Conservation (phyloP, 176 grass and related monocot species). For the Rhynchospora pubera region DNA sequence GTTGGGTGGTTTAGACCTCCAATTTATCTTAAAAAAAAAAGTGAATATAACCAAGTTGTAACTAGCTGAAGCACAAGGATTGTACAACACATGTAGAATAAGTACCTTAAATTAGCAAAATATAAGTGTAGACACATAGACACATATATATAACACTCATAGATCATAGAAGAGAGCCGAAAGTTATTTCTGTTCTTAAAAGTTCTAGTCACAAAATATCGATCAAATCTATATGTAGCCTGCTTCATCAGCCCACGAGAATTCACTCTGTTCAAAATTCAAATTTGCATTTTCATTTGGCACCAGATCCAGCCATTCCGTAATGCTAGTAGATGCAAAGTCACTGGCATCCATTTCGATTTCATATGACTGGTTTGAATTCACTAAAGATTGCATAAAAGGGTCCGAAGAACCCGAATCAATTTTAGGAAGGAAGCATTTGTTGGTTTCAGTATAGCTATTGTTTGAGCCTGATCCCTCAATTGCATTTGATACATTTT, state of each 20-base stretch:
- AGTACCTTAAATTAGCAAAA: background rate
- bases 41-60: background rate
- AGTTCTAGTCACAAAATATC: background rate
- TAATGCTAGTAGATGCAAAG: background rate
- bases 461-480: background rate
- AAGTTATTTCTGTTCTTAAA: background rate
- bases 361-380: background rate
- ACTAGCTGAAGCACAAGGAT: background rate
- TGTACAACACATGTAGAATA: background rate
- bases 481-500: background rate
- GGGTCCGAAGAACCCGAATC: background rate
- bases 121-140: background rate
- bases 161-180: background rate
- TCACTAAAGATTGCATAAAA: background rate
- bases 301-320: background rate
- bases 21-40: too few species aligned
- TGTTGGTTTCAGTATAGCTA: background rate
- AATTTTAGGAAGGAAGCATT: background rate
- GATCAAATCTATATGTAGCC: background rate
- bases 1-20: too few species aligned
- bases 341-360: background rate
- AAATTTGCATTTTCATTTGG: background rate
- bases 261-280: background rate
- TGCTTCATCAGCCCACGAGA: background rate
- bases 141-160: background rate